phyloP scores from a whole-genome alignment of 768 basidiomycete species.

The Myochromella boudieri region DNA sequence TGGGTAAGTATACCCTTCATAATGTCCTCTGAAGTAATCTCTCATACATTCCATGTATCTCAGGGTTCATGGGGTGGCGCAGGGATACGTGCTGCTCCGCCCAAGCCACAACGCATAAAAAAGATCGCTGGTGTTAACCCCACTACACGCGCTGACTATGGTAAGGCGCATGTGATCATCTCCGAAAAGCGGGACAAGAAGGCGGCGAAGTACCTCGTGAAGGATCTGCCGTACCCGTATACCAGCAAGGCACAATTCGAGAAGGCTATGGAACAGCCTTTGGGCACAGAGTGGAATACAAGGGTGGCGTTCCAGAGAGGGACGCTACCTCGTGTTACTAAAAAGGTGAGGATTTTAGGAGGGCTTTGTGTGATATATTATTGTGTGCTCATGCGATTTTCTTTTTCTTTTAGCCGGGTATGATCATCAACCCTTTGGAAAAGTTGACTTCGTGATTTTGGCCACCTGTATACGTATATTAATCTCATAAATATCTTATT shows the following conservation, averaged over 20 bases:
- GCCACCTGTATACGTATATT: too few species aligned
- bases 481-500: too few species aligned
- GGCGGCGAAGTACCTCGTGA: slow-evolving; percentile 83
- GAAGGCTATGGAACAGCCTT: slow-evolving; percentile 72
- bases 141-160: slow-evolving; percentile 76
- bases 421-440: slow-evolving; percentile 16
- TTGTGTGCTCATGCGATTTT: too few species aligned
- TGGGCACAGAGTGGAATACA: slow-evolving; percentile 95
- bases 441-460: slow-evolving; percentile 6
- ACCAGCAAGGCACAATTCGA: slow-evolving; percentile 94
- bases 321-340: slow-evolving; percentile 82
- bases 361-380: neutral
- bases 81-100: slow-evolving; percentile 59
- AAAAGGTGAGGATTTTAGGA: slow-evolving; percentile 81
- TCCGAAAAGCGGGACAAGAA: slow-evolving; percentile 96
- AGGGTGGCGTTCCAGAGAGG: slow-evolving; percentile 79
- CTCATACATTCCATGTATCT: slow-evolving; percentile 4
- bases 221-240: slow-evolving; percentile 93
- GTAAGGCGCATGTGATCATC: slow-evolving; percentile 88
- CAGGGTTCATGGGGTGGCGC: slow-evolving; percentile 93
- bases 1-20: slow-evolving; percentile 65
- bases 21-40: neutral
- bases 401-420: slow-evolving; percentile 9
- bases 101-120: slow-evolving; percentile 75
- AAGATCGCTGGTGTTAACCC: slow-evolving; percentile 82